Evolutionary conservation across 2,329 filamentous ascomycete species (phyloP), one percentile per base, ranked within the genome.

Genomic region (Sclerotiophoma versabilis): DNA sequence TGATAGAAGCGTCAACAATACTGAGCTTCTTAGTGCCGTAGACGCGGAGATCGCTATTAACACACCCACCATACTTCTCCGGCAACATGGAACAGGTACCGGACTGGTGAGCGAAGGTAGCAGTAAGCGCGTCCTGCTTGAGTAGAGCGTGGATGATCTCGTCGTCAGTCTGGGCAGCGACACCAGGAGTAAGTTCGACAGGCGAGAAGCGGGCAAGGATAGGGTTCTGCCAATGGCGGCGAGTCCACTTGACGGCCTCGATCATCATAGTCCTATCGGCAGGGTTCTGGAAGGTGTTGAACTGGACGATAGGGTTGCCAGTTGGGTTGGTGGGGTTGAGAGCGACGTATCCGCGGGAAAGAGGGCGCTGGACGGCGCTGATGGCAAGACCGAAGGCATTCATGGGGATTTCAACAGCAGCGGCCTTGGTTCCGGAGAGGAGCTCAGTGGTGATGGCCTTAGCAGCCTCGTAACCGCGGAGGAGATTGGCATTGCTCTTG

Each of bases 201-300:
- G 74, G 60, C n/a, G 57, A 61, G 11, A 73, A 59, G 12, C 60
- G 52, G 14, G 59, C 49, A 52, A 77, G 68, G 0, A 65, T 55
- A 9, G 57, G 56, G 10, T 63, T 62, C 34, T 61, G 57, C 54
- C 65, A 67, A 47, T 70, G 71, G 20, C 57, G 46, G 7, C 74
- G 65, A 30, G 70, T 72, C 49, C 60, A 70, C 12, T 68, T 63
- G 11, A 74, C 47, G 8, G 68, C 60, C 17, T 65, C 65, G 3
- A 70, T 57, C 1, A 74, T 37, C 20, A 74, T 51, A 5, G 36
- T 30, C 36, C 42, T 68, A 49, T 78, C 76, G 8, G 71, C 46
- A 1, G 71, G 72, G 57, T 76, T 71, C 25, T 65, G 53, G 32
- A 60, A 71, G 14, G 73, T 66, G 43, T 65, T 66, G 50, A 62